These are phyloP conservation scores for Agaricus subrufescens DNA, from an alignment of 768 basidiomycete species.

Conservation along the genomic window DNA sequence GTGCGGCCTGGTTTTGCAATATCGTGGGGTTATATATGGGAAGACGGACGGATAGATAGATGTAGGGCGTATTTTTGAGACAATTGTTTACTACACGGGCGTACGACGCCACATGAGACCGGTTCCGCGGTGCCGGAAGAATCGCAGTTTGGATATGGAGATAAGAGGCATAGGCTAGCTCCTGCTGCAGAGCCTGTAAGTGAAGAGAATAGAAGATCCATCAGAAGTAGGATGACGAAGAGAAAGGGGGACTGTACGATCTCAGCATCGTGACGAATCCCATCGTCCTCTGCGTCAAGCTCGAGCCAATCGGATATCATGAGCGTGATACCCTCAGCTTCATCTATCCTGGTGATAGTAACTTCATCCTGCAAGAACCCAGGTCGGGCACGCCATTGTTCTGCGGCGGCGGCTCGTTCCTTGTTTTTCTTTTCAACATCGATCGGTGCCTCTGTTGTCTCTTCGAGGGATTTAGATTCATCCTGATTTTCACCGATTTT, in stretches of 20 bases:
- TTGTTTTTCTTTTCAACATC: slow-evolving; percentile 27
- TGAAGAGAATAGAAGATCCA: background rate
- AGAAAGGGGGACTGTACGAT: slow-evolving; percentile 45
- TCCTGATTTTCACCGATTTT: background rate
- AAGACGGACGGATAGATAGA: slow-evolving; percentile 78
- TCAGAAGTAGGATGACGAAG: slow-evolving; percentile 9
- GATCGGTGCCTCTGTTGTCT: background rate
- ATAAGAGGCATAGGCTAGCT: slow-evolving; percentile 90
- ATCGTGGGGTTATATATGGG: slow-evolving; percentile 76
- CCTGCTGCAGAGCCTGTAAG: slow-evolving; percentile 82
- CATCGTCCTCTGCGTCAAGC: slow-evolving; percentile 87
- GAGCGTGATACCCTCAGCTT: slow-evolving; percentile 65
- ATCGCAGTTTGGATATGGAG: slow-evolving; percentile 82
- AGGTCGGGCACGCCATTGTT: slow-evolving; percentile 83
- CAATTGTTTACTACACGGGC: slow-evolving; percentile 85
- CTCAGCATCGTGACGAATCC: slow-evolving; percentile 94
- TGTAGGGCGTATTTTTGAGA: slow-evolving; percentile 62
- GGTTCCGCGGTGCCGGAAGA: slow-evolving; percentile 82
- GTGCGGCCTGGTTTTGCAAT: slow-evolving; percentile 28
- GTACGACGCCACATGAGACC: slow-evolving; percentile 85
- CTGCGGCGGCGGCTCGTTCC: slow-evolving; percentile 61
- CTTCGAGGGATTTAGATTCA: background rate
- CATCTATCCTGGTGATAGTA: slow-evolving; percentile 83
- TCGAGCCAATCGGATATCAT: slow-evolving; percentile 94
- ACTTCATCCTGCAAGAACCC: slow-evolving; percentile 81